Base-by-base conservation (phyloP, 129 eudicot species). In the Arctium lappa region DNA sequence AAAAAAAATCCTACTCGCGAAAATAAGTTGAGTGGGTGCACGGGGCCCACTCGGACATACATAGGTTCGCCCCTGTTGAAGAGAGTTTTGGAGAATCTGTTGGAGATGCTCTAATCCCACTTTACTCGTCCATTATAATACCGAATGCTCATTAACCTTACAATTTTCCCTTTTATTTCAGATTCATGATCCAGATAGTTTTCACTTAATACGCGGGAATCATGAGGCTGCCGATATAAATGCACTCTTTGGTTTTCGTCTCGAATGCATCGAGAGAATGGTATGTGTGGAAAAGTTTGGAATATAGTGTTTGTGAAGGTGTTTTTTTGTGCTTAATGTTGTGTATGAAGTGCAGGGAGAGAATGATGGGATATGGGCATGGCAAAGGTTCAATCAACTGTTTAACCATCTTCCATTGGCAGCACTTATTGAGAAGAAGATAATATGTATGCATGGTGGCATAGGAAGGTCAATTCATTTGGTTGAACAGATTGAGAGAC, bases 221-320 rank as follows among this genome's bases (percentile, higher is more conserved):
- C 99, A 95, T 22, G 99, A 95, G 86, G 99, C 98, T 40, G 99
- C 99, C 83, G 99, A 95, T 80, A 92, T 95, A 70, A 93, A 95
- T 84, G 98, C 99, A 22, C 95, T 95, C 72, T 95, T 95, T 84
- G 99, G 99, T 68, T 95, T 95, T 78, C 99, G 99, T 76, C 93
- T 93, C 71, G 98, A 95, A 80, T 95, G 99, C 89, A 93, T 95
- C 40, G 99, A 95, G 75, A 90, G 99, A 86, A 91, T 95, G 99
- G 99, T 95, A 90, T 60, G 63, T 44, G 32, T 37, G 73, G 70
- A 76, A 42, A 31, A 72, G 66, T 18, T 12, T 46, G 16, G 9
- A 39, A 12, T 16, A 48, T 42, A 16, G 68, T 29, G 71, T 53
- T 73, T 46, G 13, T 3, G 15, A 13, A 10, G 3, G 11, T 80